Evolutionary conservation across 2,329 filamentous ascomycete species (phyloP), one percentile per base, ranked within the genome.

Genomic region (Drechmeria coniospora): DNA sequence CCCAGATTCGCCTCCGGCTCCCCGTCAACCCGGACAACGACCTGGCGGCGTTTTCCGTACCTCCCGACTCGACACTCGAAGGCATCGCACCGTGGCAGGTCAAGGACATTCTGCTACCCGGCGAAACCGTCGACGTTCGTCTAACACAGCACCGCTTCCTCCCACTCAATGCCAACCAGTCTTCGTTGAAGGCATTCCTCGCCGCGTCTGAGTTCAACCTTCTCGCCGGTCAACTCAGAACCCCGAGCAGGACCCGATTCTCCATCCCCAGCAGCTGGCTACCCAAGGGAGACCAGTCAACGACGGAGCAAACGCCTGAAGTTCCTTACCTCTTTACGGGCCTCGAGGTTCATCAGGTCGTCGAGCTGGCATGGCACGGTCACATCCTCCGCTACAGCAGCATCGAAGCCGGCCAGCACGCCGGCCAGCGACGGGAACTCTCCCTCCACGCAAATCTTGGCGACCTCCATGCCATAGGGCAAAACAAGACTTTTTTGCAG

Each of bases 401-500:
- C 38, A 54, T 69, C 34, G 60, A 70, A 34, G 63, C 55, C 5
- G 65, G 65, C 0, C 53, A 55, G 27, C 59, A 63, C 32, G 61
- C 59, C 27, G 65, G 65, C 5, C 59, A 57, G 9, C 54, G 62
- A n/a, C 56, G 61, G 13, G 61, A 67, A 39, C 43, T 73, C 15
- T 56, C 51, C 2, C 51, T 73, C 12, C 33, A 39, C 13, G 31
- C 36, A 3, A 25, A n/a, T 8, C 26, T 27, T 3, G 15, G 12
- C 8, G 8, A 10, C 19, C 9, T 18, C 8, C 24, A 10, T 16
- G 12, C 5, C 25, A 24, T 1, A 6, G 18, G 0, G 22, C 12
- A 1, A 6, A n/a, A 4, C 22, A 15, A 1, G 22, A 32, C 8
- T 24, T 54, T 50, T 27, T 27, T 52, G 15, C 28, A 40, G 15